Base-by-base conservation (phyloP, 2,329 filamentous ascomycete species). In the Arthrobotrys sphaeroides region DNA sequence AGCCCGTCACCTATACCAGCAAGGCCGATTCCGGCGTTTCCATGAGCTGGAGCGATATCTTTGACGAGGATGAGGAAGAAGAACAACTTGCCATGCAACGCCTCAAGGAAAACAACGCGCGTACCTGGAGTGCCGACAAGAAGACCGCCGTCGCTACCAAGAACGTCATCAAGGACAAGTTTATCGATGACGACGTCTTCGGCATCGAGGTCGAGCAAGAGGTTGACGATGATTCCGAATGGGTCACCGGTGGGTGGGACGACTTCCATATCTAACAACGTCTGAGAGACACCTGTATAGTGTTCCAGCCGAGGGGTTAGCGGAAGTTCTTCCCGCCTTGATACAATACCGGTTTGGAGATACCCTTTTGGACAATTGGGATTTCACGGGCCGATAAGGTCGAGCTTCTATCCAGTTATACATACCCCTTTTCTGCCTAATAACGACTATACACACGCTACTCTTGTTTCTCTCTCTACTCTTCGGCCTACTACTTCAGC, bases 21-120 rank as follows among this genome's bases (percentile, higher is more conserved):
- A 68, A 76, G 62, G 73, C 64, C 55, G 43, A 77, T 13, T 69
- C 74, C 49, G 85, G 87, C 53, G 92, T 96, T 53, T 97, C 95
- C 68, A 98, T 98, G 90, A 98, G 95, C 85, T 99, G 95, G 95
- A 97, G 94, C 81, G 95, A 99, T 82, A 89, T 98, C 82, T 97
- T 93, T 90, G 94, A 98, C 73, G 94, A 98, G 82, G 94, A 98
- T 64, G 93, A 95, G 80, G 90, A 91, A 78, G 89, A 91, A 77
- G 88, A 91, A 79, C 85, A 86, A 36, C 87, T 90, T 79, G 88
- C 72, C n/a, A 69, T 75, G 64, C 72, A 90, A 80, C 86, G 86
- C 77, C 83, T 84, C 73, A 87, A 87, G 77, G 88, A 90, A 81
- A 84, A 88, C 67, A 83, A 86, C 74, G 84, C 84, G 4, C 83